Evolutionary conservation across 2,329 filamentous ascomycete genomes (phyloP), one percentile per base, ranked within the genome.

Genomic region (Gaeumannomyces tritici): DNA sequence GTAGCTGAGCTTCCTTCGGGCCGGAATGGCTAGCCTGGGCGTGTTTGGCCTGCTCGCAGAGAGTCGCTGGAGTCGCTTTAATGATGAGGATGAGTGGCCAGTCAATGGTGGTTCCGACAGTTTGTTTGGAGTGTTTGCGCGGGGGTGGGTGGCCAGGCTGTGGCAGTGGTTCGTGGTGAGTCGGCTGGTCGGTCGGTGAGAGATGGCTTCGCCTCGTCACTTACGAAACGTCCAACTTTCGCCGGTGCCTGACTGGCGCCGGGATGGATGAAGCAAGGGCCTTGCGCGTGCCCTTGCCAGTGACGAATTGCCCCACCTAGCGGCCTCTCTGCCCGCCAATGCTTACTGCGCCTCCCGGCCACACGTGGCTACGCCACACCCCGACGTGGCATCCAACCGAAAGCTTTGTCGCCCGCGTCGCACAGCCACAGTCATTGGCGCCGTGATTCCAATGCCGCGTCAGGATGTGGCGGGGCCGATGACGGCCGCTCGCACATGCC

Each of bases 231-330:
- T 59, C 35, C 28, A 57, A 27, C 51, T 62, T 61, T 55, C 61
- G 60, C 29, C 62, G 62, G 60, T 63, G 62, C 62, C 62, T 63
- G 62, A 63, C 62, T 51, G 42, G 42, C 42, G 42, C 42, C 42
- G 42, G 42, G 42, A 51, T 51, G 6, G 55, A 55, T 61, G 60
- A 35, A 56, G 60, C 42, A 27, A 21, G 42, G 42, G 42, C 42
- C 42, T 51, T n/a, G 42, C 18, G n/a, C 18, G 42, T n/a, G 42
- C 42, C 42, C 42, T n/a, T 51, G 42, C 42, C 42, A 55, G 61
- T 62, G 61, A 62, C 61, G 61, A 62, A 62, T 62, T 61, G 60
- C 60, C 60, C 60, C 61, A 62, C 57, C 56, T 11, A 51, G 42
- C 42, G 57, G 57, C 24, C 24, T 59, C 24, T 59, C 57, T 27